Conservation (phyloP, 768 basidiomycete species). For the Panus rudis region DNA sequence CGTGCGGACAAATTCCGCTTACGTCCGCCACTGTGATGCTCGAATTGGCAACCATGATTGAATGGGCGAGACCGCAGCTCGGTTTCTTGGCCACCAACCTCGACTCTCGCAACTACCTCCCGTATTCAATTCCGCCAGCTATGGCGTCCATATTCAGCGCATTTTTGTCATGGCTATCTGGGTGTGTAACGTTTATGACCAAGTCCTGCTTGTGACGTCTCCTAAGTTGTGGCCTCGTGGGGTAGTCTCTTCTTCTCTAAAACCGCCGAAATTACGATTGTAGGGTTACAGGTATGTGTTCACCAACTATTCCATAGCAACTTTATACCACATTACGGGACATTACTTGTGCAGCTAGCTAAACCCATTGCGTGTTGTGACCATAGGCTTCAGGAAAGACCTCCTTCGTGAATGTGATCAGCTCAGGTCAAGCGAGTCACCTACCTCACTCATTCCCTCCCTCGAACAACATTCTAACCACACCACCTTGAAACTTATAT, state of each 20-base stretch:
- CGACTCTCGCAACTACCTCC: neutral
- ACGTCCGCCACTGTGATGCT: no score
- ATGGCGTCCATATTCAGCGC: constrained; percentile 42
- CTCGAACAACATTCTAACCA: no score
- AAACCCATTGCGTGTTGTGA: neutral
- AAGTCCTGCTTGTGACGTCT: neutral
- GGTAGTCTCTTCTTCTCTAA: constrained; percentile 85
- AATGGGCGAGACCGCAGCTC: no score
- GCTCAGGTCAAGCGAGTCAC: constrained; percentile 67
- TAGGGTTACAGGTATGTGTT: constrained; percentile 68
- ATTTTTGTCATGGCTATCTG: constrained; percentile 51
- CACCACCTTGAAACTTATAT: neutral
- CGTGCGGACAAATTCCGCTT: no score
- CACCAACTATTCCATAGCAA: neutral
- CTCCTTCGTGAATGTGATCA: constrained; percentile 87
- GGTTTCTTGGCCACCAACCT: no score
- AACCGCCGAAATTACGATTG: constrained; percentile 83
- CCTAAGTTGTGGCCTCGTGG: constrained; percentile 4
- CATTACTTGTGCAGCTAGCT: neutral
- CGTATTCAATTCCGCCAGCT: neutral
- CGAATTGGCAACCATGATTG: no score
- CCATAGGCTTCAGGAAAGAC: constrained; percentile 89
- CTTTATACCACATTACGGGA: neutral
- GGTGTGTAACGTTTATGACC: constrained; percentile 24
- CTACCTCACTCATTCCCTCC: neutral